Conservation (phyloP, 371 early-diverging fungal genomes). For the Haplosporangium sp. region DNA sequence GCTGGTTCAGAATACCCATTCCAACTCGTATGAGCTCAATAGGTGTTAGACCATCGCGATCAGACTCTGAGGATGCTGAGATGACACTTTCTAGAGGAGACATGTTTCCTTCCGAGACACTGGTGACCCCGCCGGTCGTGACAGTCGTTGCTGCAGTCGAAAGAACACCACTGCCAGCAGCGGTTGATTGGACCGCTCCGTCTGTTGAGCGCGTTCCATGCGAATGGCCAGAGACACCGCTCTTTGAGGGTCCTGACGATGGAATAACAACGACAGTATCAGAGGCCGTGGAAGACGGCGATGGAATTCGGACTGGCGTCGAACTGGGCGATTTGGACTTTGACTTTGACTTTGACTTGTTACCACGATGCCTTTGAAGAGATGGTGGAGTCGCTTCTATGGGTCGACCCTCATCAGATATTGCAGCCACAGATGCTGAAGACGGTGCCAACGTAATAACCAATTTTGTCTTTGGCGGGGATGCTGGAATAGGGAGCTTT, state of each 20-base stretch:
- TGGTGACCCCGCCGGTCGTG: background rate
- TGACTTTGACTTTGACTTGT: conserved; percentile 16
- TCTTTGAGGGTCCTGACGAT: conserved; percentile 5
- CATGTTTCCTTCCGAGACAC: background rate
- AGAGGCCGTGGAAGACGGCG: conserved; percentile 5
- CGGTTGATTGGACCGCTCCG: background rate
- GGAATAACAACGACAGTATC: conserved; percentile 1
- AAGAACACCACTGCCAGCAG: conserved; percentile 17
- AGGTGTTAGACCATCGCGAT: conserved; percentile 13
- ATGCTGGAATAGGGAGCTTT: background rate
- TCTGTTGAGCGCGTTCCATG: conserved; percentile 28
- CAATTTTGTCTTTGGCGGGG: background rate
- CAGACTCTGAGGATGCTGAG: background rate
- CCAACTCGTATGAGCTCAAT: conserved; percentile 46
- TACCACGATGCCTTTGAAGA: conserved; percentile 19
- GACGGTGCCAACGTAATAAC: conserved; percentile 1
- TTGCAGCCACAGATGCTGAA: background rate
- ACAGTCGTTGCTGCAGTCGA: too few species aligned
- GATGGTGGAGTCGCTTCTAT: background rate
- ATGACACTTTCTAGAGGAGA: background rate
- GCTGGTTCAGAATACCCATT: conserved; percentile 20
- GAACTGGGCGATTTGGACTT: conserved; percentile 32
- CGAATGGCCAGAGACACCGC: background rate
- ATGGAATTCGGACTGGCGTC: conserved; percentile 28
- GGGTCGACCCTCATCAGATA: background rate